phyloP scores from a whole-genome alignment of 768 basidiomycete species.

The Ramaria sp. region DNA sequence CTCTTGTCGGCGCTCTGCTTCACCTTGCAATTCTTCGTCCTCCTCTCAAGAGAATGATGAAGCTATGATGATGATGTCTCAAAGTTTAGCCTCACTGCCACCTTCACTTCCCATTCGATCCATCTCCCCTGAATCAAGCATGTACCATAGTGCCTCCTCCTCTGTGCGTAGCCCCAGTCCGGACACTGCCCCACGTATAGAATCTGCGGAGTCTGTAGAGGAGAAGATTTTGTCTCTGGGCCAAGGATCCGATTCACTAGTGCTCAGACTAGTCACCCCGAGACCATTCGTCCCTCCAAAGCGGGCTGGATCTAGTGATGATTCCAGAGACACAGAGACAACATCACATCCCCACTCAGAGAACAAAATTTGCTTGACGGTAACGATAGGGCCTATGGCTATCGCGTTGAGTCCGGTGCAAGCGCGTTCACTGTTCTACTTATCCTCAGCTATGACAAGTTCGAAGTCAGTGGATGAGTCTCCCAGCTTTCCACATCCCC shows the following conservation, averaged over 20 bases:
- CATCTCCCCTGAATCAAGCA: slow-evolving; percentile 38
- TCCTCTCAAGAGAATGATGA: slow-evolving; percentile 32
- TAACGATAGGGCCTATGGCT: not conserved
- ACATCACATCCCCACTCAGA: not conserved
- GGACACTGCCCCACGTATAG: slow-evolving; percentile 2
- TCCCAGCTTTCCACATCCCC: not conserved
- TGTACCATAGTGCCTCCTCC: slow-evolving; percentile 72
- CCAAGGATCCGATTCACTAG: slow-evolving; percentile 46
- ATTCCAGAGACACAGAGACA: not conserved
- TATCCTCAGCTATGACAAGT: not conserved
- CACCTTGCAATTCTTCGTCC: not conserved
- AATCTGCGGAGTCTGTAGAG: slow-evolving; percentile 18
- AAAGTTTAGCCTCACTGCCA: slow-evolving; percentile 55
- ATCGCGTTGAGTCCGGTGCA: slow-evolving; percentile 7
- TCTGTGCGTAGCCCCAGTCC: slow-evolving; percentile 11
- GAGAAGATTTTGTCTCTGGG: slow-evolving; percentile 45
- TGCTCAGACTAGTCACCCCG: slow-evolving; percentile 42
- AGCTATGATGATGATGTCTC: slow-evolving; percentile 57
- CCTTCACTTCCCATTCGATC: slow-evolving; percentile 14
- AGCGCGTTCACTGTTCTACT: not conserved
- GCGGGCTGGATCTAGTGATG: slow-evolving; percentile 2
- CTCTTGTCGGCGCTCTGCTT: not conserved
- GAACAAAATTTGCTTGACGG: not conserved
- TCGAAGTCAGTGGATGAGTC: not conserved
- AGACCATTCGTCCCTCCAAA: slow-evolving; percentile 16